Conservation (phyloP, 495 filamentous ascomycete species). For the Neurospora sp. region DNA sequence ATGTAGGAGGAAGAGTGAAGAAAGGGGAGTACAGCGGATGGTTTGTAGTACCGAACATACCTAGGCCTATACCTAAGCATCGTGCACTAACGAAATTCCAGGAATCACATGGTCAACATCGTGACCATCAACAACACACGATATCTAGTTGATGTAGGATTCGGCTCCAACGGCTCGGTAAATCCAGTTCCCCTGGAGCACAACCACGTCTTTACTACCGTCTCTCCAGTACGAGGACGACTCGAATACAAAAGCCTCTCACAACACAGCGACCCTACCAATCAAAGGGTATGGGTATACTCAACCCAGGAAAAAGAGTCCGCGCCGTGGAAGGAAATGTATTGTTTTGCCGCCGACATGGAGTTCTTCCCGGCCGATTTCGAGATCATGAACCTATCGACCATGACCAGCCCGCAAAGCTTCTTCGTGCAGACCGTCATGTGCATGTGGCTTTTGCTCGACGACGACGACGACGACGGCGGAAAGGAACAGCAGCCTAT, state of each 20-base stretch:
- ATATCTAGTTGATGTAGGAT: constrained; percentile 62
- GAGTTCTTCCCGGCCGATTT: constrained; percentile 38
- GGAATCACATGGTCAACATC: constrained; percentile 64
- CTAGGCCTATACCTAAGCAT: not conserved
- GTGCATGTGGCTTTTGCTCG: constrained; percentile 29
- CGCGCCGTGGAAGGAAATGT: constrained; percentile 27
- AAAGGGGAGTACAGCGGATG: constrained; percentile 24
- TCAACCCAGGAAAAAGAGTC: constrained; percentile 14
- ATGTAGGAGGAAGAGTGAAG: constrained; percentile 28
- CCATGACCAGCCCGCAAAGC: constrained; percentile 25
- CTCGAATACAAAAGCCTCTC: constrained; percentile 18
- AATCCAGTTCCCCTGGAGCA: constrained; percentile 22
- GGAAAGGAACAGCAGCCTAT: not conserved
- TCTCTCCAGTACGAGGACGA: constrained; percentile 3
- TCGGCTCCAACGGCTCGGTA: constrained; percentile 40
- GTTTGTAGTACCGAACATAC: constrained; percentile 12
- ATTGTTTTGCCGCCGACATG: constrained; percentile 27
- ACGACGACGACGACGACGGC: constrained; percentile 10
- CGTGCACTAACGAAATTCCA: constrained; percentile 9
- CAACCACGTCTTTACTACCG: constrained; percentile 1
- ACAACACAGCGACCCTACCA: constrained; percentile 14
- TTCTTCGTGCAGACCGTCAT: constrained; percentile 35
- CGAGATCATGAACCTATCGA: constrained; percentile 51
- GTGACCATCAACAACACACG: constrained; percentile 40
- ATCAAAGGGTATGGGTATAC: constrained; percentile 34